Base-by-base conservation (phyloP, 768 basidiomycete species). In the Chlorophyllum brunneum region DNA sequence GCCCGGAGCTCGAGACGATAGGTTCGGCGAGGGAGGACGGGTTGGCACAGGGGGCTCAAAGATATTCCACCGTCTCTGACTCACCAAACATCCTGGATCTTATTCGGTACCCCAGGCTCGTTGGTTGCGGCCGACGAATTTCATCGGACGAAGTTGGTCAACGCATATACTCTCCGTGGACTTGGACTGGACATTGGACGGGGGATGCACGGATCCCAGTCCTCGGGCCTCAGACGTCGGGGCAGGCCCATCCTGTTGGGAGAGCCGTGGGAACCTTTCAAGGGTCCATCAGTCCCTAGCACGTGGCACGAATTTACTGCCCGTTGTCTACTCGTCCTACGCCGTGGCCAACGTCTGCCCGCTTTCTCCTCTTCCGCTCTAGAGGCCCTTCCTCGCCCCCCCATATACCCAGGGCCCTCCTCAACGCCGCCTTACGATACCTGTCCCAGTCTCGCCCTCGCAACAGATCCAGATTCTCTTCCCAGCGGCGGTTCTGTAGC, bases 291-390 rank as follows among this genome's bases (percentile, higher is more conserved):
- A 52, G 9, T 18, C 16, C 6, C 23, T 13, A 26, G 51, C 51
- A 52, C 51, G 51, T 52, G 51, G 41, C 42, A 51, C 34, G 49
- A 40, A 41, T 31, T 51, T 51, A 42, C 23, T 31, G 22, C 50
- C 33, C 24, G 15, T 10, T 11, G 16, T 20, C 42, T 22, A 34
- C 31, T 42, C 13, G 22, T 34, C 30, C 40, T 39, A 10, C 48
- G 31, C 15, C 49, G 40, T 41, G 22, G 40, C 29, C 49, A 33
- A 42, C 49, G 39, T 39, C 37, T 48, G 15, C 37, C 39, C 36
- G 22, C 22, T 41, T 34, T 51, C n/a, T 23, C 49, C 34, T 18
- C 39, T 16, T 15, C 29, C 30, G 29, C 13, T 38, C 47, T 5
- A 22, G 15, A 10, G 24, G 18, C 8, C 23, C 13, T 27, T 16